Base-by-base conservation (phyloP, 2,329 filamentous ascomycete genomes). In the Ceratocystis huliohia region DNA sequence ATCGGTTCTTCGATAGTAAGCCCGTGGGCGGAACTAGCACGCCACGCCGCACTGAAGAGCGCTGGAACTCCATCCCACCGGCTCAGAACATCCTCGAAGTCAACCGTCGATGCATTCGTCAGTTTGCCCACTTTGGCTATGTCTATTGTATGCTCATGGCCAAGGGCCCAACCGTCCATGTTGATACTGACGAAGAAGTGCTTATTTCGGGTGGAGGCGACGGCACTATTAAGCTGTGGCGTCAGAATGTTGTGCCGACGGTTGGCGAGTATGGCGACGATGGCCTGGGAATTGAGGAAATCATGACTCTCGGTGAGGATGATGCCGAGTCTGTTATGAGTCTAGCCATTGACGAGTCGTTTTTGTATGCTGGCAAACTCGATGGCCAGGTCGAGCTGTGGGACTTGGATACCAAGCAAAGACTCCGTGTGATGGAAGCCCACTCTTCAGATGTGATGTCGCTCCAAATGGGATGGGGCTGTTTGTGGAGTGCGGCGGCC, bases 61-160 rank as follows among this genome's bases (percentile, higher is more conserved):
- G 80, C 56, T 84, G 81, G 76, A 73, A 75, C 1, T 70, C 81
- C 44, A 85, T 85, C 56, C 84, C 79, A 2, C 77, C 77, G 50
- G 77, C 82, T 2, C 77, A 76, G 74, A 82, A 73, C 44, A 82
- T 88, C 1, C 78, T 97, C 5, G 91, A 96, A 73, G 91, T 96
- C 68, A 88, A 90, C 72, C 84, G 86, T 63, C 84, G 88, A 25
- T 87, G 92, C 66, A 89, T 96, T 67, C 84, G 82, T 67, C 88
- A 94, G 71, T 99, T 96, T 76, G 91, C 94, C 1, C 94, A 99
- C 74, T 93, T 87, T 74, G 94, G 95, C 57, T 97, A 96, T 74
- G 86, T 99, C 0, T 96, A 96, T 75, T 95, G 91, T 75, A 97
- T 97, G 93, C 81, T 96, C 4, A 81, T 99, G 68, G 86, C 90